These are phyloP conservation scores for Borealophlyctis nickersoniae DNA, from an alignment of 192 early-diverging fungal genomes.

Conservation along the genomic window DNA sequence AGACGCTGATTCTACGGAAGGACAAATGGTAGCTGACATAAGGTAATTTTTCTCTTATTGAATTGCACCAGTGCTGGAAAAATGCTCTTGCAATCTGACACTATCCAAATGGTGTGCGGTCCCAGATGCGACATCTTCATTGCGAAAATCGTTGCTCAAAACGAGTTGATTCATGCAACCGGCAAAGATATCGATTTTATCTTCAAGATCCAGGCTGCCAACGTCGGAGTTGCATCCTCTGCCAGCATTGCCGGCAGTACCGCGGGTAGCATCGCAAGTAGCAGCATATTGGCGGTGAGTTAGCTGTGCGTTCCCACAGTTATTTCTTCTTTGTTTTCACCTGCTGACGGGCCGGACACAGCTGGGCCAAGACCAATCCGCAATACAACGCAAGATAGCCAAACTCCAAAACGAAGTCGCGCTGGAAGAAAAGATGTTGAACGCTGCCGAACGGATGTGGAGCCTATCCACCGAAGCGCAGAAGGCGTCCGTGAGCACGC, in stretches of 20 bases:
- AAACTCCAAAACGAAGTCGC: slow-evolving; percentile 41
- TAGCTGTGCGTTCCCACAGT: no score
- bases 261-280: slow-evolving; percentile 4
- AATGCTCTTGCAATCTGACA: no score
- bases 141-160: slow-evolving; percentile 40
- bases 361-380: slow-evolving; percentile 3
- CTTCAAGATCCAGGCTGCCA: slow-evolving; percentile 48
- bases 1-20: slow-evolving; percentile 29
- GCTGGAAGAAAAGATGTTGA: slow-evolving; percentile 46
- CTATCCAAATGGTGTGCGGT: no score
- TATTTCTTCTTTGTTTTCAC: no score
- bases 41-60: slow-evolving; percentile 16
- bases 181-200: slow-evolving; percentile 50
- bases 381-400: slow-evolving; percentile 25
- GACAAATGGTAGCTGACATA: slow-evolving; percentile 37
- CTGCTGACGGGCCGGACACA: slow-evolving; percentile 3
- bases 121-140: slow-evolving; percentile 43
- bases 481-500: slow-evolving; percentile 21
- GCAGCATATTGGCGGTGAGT: no score
- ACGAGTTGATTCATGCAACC: slow-evolving; percentile 53
- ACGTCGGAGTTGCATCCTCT: background rate
- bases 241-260: no score
- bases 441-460: slow-evolving; percentile 43
- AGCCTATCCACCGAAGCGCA: slow-evolving; percentile 34
- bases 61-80: background rate